Percentiles rank a stretch among this genome's conserved stretches.
phyloP scores from a whole-genome alignment of 2,329 filamentous ascomycete genomes.

The Xylariaceae sp. region DNA sequence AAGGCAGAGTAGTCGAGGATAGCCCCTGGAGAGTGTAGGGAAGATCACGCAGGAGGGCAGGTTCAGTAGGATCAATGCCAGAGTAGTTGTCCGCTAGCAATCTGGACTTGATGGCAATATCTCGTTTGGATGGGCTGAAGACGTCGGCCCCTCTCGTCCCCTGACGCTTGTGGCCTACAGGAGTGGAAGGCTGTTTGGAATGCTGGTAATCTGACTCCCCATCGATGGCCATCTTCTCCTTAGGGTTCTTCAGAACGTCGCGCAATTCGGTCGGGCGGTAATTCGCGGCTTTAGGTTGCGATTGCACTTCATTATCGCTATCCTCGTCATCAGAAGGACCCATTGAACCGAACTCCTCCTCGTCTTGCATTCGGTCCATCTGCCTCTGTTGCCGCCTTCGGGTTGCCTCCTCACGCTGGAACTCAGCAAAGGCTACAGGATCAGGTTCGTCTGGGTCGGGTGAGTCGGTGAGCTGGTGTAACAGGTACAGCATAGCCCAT shows the following conservation, averaged over 20 bases:
- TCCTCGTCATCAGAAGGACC: slow-evolving; percentile 19
- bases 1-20: slow-evolving; percentile 79
- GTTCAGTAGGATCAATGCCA: slow-evolving; percentile 59
- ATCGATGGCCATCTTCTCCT: slow-evolving; percentile 17
- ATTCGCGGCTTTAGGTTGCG: slow-evolving; percentile 10
- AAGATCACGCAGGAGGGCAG: slow-evolving; percentile 68
- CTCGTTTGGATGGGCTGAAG: slow-evolving; percentile 32
- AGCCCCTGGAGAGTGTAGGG: slow-evolving; percentile 92
- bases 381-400: slow-evolving; percentile 3
- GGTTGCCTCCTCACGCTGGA: slow-evolving; percentile 23
- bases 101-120: slow-evolving; percentile 54
- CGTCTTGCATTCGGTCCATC: slow-evolving; percentile 11
- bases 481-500: slow-evolving; percentile 91
- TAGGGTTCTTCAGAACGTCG: slow-evolving; percentile 25
- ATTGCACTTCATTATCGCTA: slow-evolving; percentile 10
- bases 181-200: slow-evolving; percentile 10
- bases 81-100: slow-evolving; percentile 53
- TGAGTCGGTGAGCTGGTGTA: slow-evolving; percentile 76
- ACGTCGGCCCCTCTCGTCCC: slow-evolving; percentile 18
- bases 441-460: slow-evolving; percentile 50
- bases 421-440: slow-evolving; percentile 26
- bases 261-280: slow-evolving; percentile 26
- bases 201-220: slow-evolving; percentile 10
- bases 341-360: slow-evolving; percentile 16
- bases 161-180: slow-evolving; percentile 25